Conservation (phyloP, 2,329 filamentous ascomycete genomes). For the Arthrinium phaeospermum region DNA sequence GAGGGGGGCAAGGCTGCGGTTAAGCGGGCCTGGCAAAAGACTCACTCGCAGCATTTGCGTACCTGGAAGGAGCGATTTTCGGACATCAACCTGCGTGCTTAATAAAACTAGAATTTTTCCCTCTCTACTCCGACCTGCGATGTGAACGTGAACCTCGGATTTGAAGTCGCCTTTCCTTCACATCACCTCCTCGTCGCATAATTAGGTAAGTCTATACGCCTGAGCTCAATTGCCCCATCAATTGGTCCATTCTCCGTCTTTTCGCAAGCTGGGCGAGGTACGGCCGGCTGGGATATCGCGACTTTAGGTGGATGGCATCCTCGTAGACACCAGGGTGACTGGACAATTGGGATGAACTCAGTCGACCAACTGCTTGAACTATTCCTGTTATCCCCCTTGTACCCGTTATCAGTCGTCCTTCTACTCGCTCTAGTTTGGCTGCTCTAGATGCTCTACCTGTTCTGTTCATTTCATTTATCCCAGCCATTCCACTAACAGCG, state of each 20-base stretch:
- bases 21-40: slow-evolving; percentile 2
- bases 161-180: slow-evolving; percentile 13
- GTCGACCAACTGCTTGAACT: neutral
- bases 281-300: neutral
- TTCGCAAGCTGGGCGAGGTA: neutral
- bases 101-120: slow-evolving; percentile 12
- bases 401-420: neutral
- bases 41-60: neutral
- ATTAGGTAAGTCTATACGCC: neutral
- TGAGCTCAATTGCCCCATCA: neutral
- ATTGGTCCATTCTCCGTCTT: neutral
- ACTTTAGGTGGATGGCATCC: neutral
- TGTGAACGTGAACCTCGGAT: slow-evolving; percentile 10
- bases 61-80: slow-evolving; percentile 14
- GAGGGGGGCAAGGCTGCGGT: neutral
- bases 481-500: neutral
- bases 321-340: neutral
- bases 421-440: neutral
- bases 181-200: slow-evolving; percentile 5
- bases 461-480: neutral
- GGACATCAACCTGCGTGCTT: slow-evolving; percentile 12
- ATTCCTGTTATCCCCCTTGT: neutral
- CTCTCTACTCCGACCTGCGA: slow-evolving; percentile 1
- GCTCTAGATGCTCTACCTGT: neutral
- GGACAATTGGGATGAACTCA: neutral